Conservation (phyloP, 2,329 filamentous ascomycete species). For the Pseudogymnoascus sp. region DNA sequence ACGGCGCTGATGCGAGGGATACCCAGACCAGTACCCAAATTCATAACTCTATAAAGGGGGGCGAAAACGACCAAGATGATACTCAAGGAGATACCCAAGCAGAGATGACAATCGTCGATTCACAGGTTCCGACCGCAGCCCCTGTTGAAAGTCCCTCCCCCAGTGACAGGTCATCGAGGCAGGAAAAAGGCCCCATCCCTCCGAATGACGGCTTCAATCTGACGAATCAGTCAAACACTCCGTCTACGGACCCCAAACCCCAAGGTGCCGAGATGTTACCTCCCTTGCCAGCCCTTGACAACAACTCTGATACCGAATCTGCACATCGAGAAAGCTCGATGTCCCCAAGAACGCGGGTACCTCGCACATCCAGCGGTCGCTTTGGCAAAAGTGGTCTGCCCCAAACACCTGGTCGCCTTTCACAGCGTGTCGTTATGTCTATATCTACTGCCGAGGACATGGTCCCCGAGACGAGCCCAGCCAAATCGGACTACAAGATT, state of each 20-base stretch:
- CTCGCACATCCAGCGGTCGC: background rate
- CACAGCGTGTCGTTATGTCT: background rate
- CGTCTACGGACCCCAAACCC: background rate
- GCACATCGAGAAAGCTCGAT: background rate
- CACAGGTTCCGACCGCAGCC: background rate
- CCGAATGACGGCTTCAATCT: background rate
- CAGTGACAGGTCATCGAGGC: background rate
- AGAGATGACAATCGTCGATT: conserved; percentile 4
- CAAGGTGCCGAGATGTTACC: background rate
- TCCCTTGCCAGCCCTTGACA: background rate
- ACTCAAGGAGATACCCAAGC: background rate
- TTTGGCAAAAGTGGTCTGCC: background rate
- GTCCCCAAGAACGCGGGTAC: background rate
- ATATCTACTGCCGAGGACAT: conserved; percentile 11
- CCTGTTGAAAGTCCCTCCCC: background rate
- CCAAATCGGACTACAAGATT: conserved; percentile 12
- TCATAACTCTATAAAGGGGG: background rate
- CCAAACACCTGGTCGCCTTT: background rate
- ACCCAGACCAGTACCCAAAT: conserved; percentile 17
- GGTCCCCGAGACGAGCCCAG: conserved; percentile 27
- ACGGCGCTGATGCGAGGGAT: conserved; percentile 20
- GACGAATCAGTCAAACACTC: background rate
- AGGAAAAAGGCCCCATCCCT: background rate
- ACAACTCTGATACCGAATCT: background rate
- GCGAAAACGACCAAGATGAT: background rate